These are phyloP conservation scores for Graphium sp. DNA, from an alignment of 2,329 filamentous ascomycete genomes.

Conservation along the genomic window DNA sequence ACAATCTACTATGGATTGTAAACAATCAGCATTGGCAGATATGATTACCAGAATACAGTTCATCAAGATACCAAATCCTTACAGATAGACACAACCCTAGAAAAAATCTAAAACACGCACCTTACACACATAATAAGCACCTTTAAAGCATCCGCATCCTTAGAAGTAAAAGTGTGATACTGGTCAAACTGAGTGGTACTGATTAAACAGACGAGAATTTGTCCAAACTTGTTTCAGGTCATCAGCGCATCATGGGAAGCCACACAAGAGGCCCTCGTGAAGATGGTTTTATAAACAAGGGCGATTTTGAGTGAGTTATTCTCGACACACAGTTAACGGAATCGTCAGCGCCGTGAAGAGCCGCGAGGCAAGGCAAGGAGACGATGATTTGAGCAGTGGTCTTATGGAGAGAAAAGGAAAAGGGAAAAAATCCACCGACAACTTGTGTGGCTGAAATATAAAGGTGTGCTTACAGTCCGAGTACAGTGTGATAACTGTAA, in stretches of 20 bases:
- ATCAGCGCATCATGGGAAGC: constrained; percentile 50
- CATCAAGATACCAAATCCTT: no score
- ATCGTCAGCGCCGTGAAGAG: constrained; percentile 26
- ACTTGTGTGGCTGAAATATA: no score
- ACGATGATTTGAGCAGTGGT: constrained; percentile 26
- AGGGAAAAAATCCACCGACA: constrained; percentile 9
- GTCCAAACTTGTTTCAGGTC: constrained; percentile 48
- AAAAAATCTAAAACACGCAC: no score
- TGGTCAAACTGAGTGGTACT: neutral
- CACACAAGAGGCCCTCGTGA: constrained; percentile 49
- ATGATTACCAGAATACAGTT: no score
- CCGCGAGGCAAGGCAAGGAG: constrained; percentile 13
- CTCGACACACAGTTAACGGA: constrained; percentile 37
- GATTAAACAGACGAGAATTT: constrained; percentile 18
- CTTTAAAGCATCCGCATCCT: no score
- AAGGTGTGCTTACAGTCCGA: constrained; percentile 11
- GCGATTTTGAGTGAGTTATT: constrained; percentile 27
- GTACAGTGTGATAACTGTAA: no score
- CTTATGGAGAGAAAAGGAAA: constrained; percentile 14
- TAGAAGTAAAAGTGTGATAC: neutral
- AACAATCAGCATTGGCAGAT: no score
- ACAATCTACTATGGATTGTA: no score
- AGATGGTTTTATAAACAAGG: constrained; percentile 53
- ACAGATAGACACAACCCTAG: no score
- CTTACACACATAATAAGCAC: no score